These are phyloP conservation scores for Blastomyces gilchristii DNA, from an alignment of 2,329 filamentous ascomycete species.

Conservation along the genomic window DNA sequence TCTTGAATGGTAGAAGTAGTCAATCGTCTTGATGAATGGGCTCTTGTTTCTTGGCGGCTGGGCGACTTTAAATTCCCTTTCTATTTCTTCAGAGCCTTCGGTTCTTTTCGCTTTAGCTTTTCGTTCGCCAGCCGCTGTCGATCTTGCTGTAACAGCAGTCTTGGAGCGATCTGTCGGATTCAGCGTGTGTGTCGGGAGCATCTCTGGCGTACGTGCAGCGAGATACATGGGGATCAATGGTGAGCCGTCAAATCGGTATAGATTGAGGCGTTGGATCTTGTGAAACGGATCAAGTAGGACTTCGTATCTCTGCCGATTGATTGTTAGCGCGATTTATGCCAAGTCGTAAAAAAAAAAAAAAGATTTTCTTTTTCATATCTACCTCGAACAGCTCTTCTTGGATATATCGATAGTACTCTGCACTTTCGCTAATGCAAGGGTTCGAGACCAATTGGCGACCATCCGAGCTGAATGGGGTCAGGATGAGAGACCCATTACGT, in stretches of 20 bases:
- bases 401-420: slow-evolving; percentile 57
- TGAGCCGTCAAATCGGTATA: slow-evolving; percentile 53
- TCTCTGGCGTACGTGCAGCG: slow-evolving; percentile 51
- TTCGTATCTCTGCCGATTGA: slow-evolving; percentile 28
- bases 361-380: too few relatives aligned
- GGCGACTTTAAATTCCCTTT: slow-evolving; percentile 4
- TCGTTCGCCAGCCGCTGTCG: background rate
- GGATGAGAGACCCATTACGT: slow-evolving; percentile 47
- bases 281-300: slow-evolving; percentile 50
- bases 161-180: slow-evolving; percentile 42
- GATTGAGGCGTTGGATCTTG: slow-evolving; percentile 52
- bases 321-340: background rate
- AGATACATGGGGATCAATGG: slow-evolving; percentile 60
- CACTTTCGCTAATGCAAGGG: slow-evolving; percentile 48
- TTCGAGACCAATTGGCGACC: slow-evolving; percentile 57
- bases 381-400: slow-evolving; percentile 54
- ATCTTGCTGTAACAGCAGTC: slow-evolving; percentile 17
- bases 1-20: slow-evolving; percentile 21
- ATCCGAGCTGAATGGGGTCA: slow-evolving; percentile 54
- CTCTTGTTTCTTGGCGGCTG: slow-evolving; percentile 19
- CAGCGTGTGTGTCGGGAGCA: slow-evolving; percentile 59
- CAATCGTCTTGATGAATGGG: slow-evolving; percentile 24
- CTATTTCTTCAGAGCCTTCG: slow-evolving; percentile 9
- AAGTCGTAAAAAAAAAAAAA: too few relatives aligned
- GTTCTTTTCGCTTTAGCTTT: slow-evolving; percentile 28